phyloP scores from a whole-genome alignment of 2,329 filamentous ascomycete genomes.

The Plectosphaerella plurivora region DNA sequence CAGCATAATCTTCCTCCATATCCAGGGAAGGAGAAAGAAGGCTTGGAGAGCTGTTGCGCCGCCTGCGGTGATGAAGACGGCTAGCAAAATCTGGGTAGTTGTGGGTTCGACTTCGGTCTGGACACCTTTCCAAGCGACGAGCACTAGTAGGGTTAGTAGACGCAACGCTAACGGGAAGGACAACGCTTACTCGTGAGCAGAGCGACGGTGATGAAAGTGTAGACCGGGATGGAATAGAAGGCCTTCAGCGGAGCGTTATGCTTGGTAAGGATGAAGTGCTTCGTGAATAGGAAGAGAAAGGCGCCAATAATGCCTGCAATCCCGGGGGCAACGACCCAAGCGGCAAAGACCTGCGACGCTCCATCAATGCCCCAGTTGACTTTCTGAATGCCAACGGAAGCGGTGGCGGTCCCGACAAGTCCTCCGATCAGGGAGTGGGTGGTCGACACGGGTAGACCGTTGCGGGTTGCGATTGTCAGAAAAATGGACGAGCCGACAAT shows the following conservation, averaged over 20 bases:
- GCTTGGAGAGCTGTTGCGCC: constrained; percentile 35
- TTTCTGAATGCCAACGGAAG: constrained; percentile 27
- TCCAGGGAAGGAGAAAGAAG: constrained; percentile 47
- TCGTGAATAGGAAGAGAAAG: constrained; percentile 27
- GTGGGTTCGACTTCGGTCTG: constrained; percentile 16
- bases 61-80: constrained; percentile 38
- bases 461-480: constrained; percentile 44
- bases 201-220: constrained; percentile 30
- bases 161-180: not conserved
- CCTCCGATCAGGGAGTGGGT: constrained; percentile 47
- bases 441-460: constrained; percentile 49
- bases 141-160: constrained; percentile 29
- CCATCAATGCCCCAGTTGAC: constrained; percentile 32
- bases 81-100: constrained; percentile 16
- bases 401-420: constrained; percentile 28
- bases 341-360: constrained; percentile 31
- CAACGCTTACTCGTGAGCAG: constrained; percentile 24
- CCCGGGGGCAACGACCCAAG: constrained; percentile 30
- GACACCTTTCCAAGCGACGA: constrained; percentile 44
- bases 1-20: constrained; percentile 43
- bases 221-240: constrained; percentile 27
- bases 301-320: constrained; percentile 26
- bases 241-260: constrained; percentile 25
- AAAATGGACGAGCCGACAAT: constrained; percentile 46
- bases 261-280: constrained; percentile 22